Evolutionary conservation across 148 eudicot species (phyloP).

Genomic region (Vaccinium corymbosum): DNA sequence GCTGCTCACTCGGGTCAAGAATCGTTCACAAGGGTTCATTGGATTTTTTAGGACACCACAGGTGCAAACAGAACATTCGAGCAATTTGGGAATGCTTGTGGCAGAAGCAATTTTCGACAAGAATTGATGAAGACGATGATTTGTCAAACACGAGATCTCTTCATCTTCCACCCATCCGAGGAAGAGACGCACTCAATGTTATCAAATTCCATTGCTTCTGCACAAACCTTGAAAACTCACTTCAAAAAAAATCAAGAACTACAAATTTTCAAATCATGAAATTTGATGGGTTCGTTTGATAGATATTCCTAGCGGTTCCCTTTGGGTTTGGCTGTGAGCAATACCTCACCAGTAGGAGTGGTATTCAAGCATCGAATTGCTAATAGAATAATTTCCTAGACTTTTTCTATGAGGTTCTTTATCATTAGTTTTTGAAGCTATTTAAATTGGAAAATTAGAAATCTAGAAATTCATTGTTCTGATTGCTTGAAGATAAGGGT

Average conservation of each 20-base stretch:
- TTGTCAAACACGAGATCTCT: conserved; percentile 36
- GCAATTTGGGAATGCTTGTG: conserved; percentile 85
- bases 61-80: conserved; percentile 94
- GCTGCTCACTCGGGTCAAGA: too few relatives aligned
- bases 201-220: conserved; percentile 48
- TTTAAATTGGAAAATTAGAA: not conserved
- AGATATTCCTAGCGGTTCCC: not conserved
- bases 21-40: too few relatives aligned
- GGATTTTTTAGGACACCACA: too few relatives aligned
- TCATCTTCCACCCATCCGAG: conserved; percentile 71
- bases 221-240: conserved; percentile 20
- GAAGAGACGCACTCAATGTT: conserved; percentile 69
- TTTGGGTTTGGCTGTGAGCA: not conserved
- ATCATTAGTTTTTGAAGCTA: not conserved
- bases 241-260: not conserved
- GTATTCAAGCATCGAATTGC: not conserved
- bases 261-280: conserved; percentile 12
- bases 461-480: not conserved
- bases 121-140: conserved; percentile 32
- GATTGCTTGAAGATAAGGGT: too few relatives aligned
- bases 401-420: not conserved
- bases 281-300: not conserved
- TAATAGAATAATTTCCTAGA: not conserved
- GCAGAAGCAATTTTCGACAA: conserved; percentile 57
- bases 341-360: not conserved